Conservation (phyloP, 768 basidiomycete species). For the Kwoniella sp. region DNA sequence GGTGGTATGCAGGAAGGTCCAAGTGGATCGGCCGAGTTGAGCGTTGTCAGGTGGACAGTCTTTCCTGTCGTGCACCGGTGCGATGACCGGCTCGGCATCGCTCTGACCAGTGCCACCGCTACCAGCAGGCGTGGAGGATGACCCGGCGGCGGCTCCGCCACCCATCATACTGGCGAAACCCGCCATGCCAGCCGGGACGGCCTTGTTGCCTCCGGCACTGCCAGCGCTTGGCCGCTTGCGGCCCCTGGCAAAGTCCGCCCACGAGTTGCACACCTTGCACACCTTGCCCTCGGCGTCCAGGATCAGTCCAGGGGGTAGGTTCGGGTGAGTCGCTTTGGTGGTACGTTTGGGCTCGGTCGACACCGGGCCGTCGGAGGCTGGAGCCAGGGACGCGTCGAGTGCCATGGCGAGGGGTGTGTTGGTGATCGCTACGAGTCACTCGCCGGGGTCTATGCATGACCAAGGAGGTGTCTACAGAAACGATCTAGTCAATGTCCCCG, state of each 20-base stretch:
- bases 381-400: too few species aligned
- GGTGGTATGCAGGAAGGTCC: constrained; percentile 93
- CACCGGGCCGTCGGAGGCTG: too few species aligned
- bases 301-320: constrained; percentile 73
- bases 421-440: too few species aligned
- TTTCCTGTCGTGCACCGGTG: constrained; percentile 57
- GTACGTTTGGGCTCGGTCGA: constrained; percentile 19
- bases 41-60: constrained; percentile 89
- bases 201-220: constrained; percentile 59
- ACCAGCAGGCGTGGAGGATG: too few species aligned
- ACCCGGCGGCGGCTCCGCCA: not conserved
- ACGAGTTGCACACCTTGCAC: constrained; percentile 71
- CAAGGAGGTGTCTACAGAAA: too few species aligned
- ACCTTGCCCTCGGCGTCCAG: constrained; percentile 91
- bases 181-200: constrained; percentile 20
- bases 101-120: not conserved
- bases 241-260: constrained; percentile 38
- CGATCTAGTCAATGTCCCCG: too few species aligned
- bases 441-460: too few species aligned
- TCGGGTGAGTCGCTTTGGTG: constrained; percentile 44
- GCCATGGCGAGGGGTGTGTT: too few species aligned
- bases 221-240: constrained; percentile 54
- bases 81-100: too few species aligned
- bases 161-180: constrained; percentile 40
- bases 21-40: constrained; percentile 82